Evolutionary conservation across 768 basidiomycete species (phyloP).

Genomic region (Pulveroboletus sp.): DNA sequence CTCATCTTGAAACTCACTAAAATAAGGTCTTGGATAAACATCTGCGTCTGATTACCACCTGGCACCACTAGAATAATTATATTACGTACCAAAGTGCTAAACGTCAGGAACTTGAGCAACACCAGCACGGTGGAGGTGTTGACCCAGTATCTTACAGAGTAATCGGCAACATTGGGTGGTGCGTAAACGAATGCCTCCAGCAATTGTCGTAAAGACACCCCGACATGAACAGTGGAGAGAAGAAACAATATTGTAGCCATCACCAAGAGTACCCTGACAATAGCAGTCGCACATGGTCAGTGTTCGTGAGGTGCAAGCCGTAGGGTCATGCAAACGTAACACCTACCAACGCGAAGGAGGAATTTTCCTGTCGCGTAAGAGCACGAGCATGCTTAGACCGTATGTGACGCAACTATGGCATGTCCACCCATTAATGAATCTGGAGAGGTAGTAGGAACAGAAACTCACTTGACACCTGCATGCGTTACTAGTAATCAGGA

Average conservation of each 20-base stretch:
- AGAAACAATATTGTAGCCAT: background rate
- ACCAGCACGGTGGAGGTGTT: background rate
- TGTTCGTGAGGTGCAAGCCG: no score
- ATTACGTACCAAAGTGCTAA: background rate
- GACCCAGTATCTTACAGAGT: slow-evolving; percentile 4
- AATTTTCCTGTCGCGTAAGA: background rate
- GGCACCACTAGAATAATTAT: no score
- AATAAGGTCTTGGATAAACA: background rate
- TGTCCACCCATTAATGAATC: no score
- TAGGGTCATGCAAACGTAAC: no score
- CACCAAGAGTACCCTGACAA: background rate
- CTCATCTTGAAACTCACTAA: background rate
- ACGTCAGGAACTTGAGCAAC: no score
- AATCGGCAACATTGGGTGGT: background rate
- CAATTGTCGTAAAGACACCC: background rate
- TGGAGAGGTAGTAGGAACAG: no score
- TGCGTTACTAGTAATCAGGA: no score
- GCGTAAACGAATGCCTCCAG: slow-evolving; percentile 2
- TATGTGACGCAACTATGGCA: slow-evolving; percentile 1
- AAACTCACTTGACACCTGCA: no score
- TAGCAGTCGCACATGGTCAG: no score
- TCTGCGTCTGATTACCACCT: no score
- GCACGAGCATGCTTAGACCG: background rate
- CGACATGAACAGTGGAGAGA: background rate
- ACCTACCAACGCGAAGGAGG: background rate